Base-by-base conservation (phyloP, 305 asterid genomes). In the Stenogyne calaminthoides region DNA sequence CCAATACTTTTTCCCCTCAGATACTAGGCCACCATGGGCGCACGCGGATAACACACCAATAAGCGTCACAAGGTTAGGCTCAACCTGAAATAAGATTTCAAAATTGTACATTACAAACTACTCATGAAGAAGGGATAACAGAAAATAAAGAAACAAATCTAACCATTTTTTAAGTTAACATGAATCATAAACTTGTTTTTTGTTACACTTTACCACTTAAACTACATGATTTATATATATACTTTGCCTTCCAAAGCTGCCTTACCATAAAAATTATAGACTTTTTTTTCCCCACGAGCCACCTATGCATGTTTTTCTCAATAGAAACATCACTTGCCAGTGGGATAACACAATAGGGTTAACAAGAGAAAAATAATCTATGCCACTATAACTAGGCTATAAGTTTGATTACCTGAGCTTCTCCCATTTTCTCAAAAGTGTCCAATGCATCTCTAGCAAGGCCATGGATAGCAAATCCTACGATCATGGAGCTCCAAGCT, bases 401-500 rank as follows among this genome's bases (percentile, higher is more conserved):
- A 11, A 39, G 12, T 22, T 72, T 60, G 34, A 75, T 55, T 79
- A 88, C 93, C 96, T 83, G 68, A 57, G 91, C 91, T 79, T 86
- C 83, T 47, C 60, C 87, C 96, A 89, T 89, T 60, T 77, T 64
- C 15, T 70, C 77, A 61, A 87, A 87, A 73, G 85, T 78, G 54
- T 74, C 75, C 77, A 86, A 80, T 1, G 94, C 94, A 72, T 88
- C 86, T 37, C 77, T 79, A 0, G 86, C 88, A 8, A 79, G 86
- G 7, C 89, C 92, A 37, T 84, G 83, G 2, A 85, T 79, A 39
- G 92, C 87, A 58, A 86, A 81, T 40, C 94, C 94, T 8, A 86
- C 86, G 40, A 90, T 87, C 91, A 90, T 85, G 29, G 96, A 86
- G 85, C 85, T 88, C 95, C 95, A 90, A 12, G 95, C 91, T 84